Base-by-base conservation (phyloP, 1,139 yeast species). In the Candida sp. region DNA sequence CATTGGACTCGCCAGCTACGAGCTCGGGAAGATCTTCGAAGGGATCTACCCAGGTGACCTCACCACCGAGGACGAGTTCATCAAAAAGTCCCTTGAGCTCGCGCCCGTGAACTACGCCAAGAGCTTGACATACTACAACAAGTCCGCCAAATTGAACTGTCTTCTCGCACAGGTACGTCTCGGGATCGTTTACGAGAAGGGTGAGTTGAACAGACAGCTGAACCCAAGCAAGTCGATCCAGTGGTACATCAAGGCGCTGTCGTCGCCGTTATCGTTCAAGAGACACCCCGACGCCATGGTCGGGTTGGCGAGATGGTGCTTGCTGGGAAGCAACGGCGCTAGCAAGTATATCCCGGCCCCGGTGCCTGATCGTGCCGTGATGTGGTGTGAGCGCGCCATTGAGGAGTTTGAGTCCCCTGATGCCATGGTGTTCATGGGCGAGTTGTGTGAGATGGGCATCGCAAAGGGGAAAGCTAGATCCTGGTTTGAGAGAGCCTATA, bases 271-370 rank as follows among this genome's bases (percentile, higher is more conserved):
- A 40, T 65, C 70, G 27, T 74, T 80, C 56, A 79, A 78, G 50
- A 89, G 93, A 43, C 94, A 91, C 62, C 86, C 96, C 0, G 90
- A 90, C 62, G 94, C 97, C 6, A 93, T 93, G 78, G 75, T 93
- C 63, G 97, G 97, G 0, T 76, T 94, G 51, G 84, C 92, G 54
- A 93, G 98, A 44, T 94, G 99, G 98, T 90, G 88, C 63, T 75
- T 94, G 56, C 85, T 90, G 0, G 98, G 98, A 2, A 84, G 89
- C 4, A 80, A 83, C 9, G 90, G 88, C 0, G 73, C 58, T 27
- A 68, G 72, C 49, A 73, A 71, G 55, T 71, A 73, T 50, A 70
- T 91, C 30, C 80, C 96, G 42, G 73, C 76, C 40, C 87, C 90
- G 37, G 84, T 85, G 61, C 94, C 90, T 49, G 85, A 85, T 44